Evolutionary conservation across 495 filamentous ascomycete species (phyloP), one percentile per base, ranked within the genome.

Genomic region (Talaromyces ruber): DNA sequence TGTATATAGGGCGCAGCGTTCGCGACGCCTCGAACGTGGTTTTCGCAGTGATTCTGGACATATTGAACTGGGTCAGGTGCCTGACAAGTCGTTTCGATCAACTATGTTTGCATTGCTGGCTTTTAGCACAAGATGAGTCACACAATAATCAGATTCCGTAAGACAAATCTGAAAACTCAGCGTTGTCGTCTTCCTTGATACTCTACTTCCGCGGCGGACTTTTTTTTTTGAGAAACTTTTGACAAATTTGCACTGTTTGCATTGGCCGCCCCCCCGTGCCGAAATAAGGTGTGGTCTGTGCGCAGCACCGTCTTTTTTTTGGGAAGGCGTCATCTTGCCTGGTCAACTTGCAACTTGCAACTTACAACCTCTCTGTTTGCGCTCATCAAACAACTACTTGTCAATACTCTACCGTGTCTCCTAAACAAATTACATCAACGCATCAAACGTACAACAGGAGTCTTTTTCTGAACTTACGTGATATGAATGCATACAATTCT

Each of bases 1-100:
- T 95, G 72, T 93, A 97, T 51, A 97, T 92, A 37, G 94, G 95
- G 66, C 92, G 90, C 51, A 99, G 91, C 25, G 88, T 86, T 63
- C 86, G 84, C 64, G 78, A 79, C 59, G 88, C 82, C 72, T 93
- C 88, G 71, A 96, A 99, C 45, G 95, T 95, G 25, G 92, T 97
- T 79, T 90, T 88, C 58, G 81, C 71, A 60, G 72, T 72, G 64
- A 71, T 71, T 73, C 79, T 74, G 47, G 79, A 77, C 80, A 81
- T 82, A n/a, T 63, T 58, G 39, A 28, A 60, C 4, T 16, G 25
- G 26, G 45, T n/a, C 59, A 45, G 45, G 14, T 34, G 18, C 25
- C 39, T 59, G 32, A 39, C 26, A 22, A 57, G 54, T 30, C 26
- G 26, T 34, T 47, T 3, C 29, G 24, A 12, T 32, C 39, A 32